phyloP scores from a whole-genome alignment of 768 basidiomycete species.

The Rhodosporidiobolus sp. region DNA sequence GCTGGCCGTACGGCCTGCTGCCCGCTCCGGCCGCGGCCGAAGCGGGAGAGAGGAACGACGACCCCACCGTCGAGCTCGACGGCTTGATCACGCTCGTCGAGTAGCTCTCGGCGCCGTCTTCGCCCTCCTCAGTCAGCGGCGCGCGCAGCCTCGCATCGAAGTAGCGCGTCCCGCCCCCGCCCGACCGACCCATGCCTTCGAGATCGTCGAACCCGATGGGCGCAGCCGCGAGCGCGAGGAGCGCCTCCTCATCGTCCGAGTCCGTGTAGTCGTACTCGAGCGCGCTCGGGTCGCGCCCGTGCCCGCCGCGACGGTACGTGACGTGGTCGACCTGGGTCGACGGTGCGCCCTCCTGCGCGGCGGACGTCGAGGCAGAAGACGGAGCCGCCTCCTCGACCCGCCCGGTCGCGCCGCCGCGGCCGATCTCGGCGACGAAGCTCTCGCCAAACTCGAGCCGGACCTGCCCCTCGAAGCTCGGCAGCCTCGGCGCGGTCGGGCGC shows the following conservation, averaged over 20 bases:
- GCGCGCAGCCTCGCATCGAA: background rate
- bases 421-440: background rate
- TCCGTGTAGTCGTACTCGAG: background rate
- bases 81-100: constrained; percentile 28
- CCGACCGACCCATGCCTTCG: background rate
- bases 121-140: no score
- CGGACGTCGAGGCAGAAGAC: background rate
- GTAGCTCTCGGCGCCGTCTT: background rate
- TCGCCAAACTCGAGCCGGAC: constrained; percentile 13
- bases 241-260: constrained; percentile 23
- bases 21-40: no score
- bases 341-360: no score
- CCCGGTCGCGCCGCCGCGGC: background rate
- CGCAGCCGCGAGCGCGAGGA: constrained; percentile 25
- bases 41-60: background rate
- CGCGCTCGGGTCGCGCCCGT: background rate
- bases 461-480: constrained; percentile 27
- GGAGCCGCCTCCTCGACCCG: background rate
- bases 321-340: no score
- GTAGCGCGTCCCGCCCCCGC: constrained; percentile 10
- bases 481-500: constrained; percentile 10
- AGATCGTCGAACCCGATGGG: constrained; percentile 26
- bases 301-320: background rate
- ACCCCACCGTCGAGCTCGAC: background rate
- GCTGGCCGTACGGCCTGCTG: constrained; percentile 11